phyloP scores from a whole-genome alignment of 345 rosid genomes.

The Pistacia atlantica region DNA sequence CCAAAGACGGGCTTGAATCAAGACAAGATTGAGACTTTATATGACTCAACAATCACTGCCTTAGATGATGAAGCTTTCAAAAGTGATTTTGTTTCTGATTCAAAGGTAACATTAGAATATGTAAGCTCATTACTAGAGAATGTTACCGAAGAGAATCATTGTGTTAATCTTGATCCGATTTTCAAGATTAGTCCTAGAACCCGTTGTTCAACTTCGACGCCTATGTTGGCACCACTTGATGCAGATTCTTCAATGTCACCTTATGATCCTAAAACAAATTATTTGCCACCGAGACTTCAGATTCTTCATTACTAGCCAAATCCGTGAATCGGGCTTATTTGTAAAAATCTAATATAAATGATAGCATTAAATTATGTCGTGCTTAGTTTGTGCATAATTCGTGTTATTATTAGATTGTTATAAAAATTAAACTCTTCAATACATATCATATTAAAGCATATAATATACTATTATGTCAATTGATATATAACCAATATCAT shows the following conservation, averaged over 20 bases:
- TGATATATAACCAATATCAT: too few species aligned
- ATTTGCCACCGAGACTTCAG: conserved; percentile 63
- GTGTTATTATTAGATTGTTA: too few species aligned
- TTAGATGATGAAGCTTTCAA: conserved; percentile 25
- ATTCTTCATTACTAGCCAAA: conserved; percentile 64
- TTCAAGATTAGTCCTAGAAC: conserved; percentile 44
- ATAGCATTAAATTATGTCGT: too few species aligned
- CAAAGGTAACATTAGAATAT: conserved; percentile 11
- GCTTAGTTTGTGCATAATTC: too few species aligned
- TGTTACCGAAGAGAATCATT: conserved; percentile 32
- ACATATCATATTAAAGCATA: too few species aligned
- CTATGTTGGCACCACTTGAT: conserved; percentile 59
- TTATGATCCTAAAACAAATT: too few species aligned
- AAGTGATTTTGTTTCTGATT: conserved; percentile 26
- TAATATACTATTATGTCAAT: too few species aligned
- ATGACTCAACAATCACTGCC: conserved; percentile 42
- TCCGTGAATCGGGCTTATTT: conserved; percentile 48
- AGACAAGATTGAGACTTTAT: conserved; percentile 29
- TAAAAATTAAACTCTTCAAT: too few species aligned
- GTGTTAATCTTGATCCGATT: conserved; percentile 48
- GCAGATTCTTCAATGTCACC: conserved; percentile 55
- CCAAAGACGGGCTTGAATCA: conserved; percentile 21
- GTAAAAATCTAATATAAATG: too few species aligned
- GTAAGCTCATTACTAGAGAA: conserved; percentile 9
- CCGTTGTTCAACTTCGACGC: conserved; percentile 32